Evolutionary conservation across 2,329 filamentous ascomycete species (phyloP).

Genomic region (Venturia aucupariae): DNA sequence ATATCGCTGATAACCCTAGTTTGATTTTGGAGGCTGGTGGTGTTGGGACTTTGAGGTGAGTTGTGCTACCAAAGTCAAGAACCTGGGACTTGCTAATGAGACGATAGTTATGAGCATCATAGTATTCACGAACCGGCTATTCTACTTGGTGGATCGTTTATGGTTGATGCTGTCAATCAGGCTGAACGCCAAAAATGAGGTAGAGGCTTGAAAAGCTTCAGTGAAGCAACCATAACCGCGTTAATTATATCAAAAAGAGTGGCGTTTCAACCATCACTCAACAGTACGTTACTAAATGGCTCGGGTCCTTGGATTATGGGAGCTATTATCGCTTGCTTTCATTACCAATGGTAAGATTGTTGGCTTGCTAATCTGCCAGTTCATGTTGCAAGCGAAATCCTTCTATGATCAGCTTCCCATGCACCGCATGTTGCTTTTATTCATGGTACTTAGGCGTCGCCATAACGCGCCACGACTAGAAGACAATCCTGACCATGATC

Average conservation of each 20-base stretch:
- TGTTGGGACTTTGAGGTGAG: constrained; percentile 66
- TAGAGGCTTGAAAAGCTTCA: too few species aligned
- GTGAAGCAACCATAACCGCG: too few species aligned
- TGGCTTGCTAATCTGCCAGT: too few species aligned
- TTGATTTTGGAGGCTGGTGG: constrained; percentile 78
- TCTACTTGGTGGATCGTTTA: constrained; percentile 63
- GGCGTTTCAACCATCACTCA: too few species aligned
- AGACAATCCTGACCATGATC: background rate
- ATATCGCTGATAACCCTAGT: constrained; percentile 57
- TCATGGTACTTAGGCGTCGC: background rate
- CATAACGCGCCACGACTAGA: background rate
- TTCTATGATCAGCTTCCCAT: too few species aligned
- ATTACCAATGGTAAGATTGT: too few species aligned
- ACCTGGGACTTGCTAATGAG: background rate
- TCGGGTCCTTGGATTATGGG: too few species aligned
- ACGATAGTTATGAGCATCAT: constrained; percentile 64
- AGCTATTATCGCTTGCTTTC: too few species aligned
- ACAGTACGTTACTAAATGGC: too few species aligned
- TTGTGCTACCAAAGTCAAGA: background rate
- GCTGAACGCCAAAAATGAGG: background rate
- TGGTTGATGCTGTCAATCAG: constrained; percentile 14
- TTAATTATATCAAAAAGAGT: too few species aligned
- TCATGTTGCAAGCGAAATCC: too few species aligned
- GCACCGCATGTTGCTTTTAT: background rate
- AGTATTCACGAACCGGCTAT: constrained; percentile 72